Percentiles rank a stretch among this genome's conserved stretches.
Conservation (phyloP, 768 basidiomycete species). For the Tremella mesenterica region DNA sequence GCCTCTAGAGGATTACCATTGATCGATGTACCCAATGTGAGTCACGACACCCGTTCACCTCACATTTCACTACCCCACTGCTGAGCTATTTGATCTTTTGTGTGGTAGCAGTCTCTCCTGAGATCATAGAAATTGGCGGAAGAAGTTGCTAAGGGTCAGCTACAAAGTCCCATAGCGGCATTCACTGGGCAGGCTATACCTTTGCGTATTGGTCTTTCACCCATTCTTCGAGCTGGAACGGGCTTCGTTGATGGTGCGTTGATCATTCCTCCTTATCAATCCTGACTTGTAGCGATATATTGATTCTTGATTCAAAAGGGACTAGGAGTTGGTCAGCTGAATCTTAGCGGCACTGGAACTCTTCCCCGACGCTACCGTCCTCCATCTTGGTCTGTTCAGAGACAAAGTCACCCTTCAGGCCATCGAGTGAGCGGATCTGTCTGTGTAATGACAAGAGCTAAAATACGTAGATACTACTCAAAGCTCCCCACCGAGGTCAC, state of each 20-base stretch:
- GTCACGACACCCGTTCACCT: background rate
- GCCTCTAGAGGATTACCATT: slow-evolving; percentile 25
- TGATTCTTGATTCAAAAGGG: background rate
- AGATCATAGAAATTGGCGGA: no score
- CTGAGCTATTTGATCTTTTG: background rate
- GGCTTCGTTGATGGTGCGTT: slow-evolving; percentile 67
- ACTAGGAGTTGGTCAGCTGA: background rate
- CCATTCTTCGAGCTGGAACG: slow-evolving; percentile 84
- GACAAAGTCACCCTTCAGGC: slow-evolving; percentile 66
- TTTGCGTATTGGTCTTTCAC: slow-evolving; percentile 72
- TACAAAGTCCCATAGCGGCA: slow-evolving; percentile 63
- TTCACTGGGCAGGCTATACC: slow-evolving; percentile 72
- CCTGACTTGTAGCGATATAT: background rate
- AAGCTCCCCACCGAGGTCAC: slow-evolving; percentile 69
- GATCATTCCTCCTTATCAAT: no score
- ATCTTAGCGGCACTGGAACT: slow-evolving; percentile 59
- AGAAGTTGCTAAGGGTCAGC: no score
- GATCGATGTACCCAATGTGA: slow-evolving; percentile 21
- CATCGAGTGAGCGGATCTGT: slow-evolving; percentile 52
- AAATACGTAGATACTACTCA: slow-evolving; percentile 63
- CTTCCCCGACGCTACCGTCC: slow-evolving; percentile 81
- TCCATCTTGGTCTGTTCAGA: slow-evolving; percentile 81
- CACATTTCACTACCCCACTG: background rate
- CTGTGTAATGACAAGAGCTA: background rate
- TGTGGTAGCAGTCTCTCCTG: background rate